Conservation (phyloP, 1,139 yeast species). For the Scheffersomyces segobiensis region DNA sequence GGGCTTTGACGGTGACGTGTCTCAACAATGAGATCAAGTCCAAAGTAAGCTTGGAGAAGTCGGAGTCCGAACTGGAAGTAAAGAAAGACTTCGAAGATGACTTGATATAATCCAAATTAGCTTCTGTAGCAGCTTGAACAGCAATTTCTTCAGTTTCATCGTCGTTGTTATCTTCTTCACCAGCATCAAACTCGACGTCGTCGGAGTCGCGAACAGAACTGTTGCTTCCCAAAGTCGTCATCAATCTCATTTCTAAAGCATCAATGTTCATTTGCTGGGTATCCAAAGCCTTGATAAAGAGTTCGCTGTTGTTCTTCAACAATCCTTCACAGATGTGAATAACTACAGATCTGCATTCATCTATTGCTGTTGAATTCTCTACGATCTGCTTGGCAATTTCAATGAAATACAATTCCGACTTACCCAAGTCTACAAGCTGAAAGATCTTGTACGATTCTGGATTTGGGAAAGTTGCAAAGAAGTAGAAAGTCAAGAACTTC, state of each 20-base stretch:
- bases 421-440: conserved; percentile 20
- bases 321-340: conserved; percentile 48
- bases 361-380: conserved; percentile 14
- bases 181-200: conserved; percentile 24
- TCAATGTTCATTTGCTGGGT: conserved; percentile 43
- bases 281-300: conserved; percentile 43
- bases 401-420: conserved; percentile 22
- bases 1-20: conserved; percentile 9
- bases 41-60: conserved; percentile 43
- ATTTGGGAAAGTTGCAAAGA: conserved; percentile 20
- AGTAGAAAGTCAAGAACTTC: conserved; percentile 32
- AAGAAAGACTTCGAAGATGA: conserved; percentile 39
- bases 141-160: conserved; percentile 22
- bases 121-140: conserved; percentile 12
- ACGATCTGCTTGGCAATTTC: conserved; percentile 24
- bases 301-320: conserved; percentile 34
- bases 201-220: conserved; percentile 18
- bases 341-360: conserved; percentile 25
- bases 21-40: conserved; percentile 32
- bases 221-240: conserved; percentile 50
- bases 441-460: conserved; percentile 22
- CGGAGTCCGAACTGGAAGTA: conserved; percentile 32
- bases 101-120: conserved; percentile 21
- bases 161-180: conserved; percentile 17
- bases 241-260: conserved; percentile 67